Evolutionary conservation across 1,284 basidiomycete species (phyloP).

Genomic region (Marasmius oreades): DNA sequence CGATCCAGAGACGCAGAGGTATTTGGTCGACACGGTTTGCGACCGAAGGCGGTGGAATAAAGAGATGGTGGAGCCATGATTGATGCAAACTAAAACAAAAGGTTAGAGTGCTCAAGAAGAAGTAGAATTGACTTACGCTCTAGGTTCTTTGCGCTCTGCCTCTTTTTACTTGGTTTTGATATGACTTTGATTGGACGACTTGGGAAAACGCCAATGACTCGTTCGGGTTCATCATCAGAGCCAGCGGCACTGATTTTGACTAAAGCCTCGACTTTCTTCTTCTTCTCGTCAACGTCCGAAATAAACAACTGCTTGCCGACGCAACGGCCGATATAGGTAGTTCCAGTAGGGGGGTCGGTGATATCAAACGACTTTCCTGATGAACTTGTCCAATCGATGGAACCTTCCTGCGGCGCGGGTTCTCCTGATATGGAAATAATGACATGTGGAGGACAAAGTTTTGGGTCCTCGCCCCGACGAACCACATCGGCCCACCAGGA

Average conservation of each 20-base stretch:
- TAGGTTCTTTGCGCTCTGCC: conserved; percentile 88
- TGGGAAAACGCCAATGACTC: conserved; percentile 83
- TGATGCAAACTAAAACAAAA: conserved; percentile 73
- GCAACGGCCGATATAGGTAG: conserved; percentile 82
- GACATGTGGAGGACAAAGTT: conserved; percentile 77
- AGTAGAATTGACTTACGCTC: conserved; percentile 64
- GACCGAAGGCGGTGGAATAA: conserved; percentile 93
- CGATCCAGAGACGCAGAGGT: conserved; percentile 90
- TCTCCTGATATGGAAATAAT: conserved; percentile 92
- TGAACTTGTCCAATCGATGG: conserved; percentile 82
- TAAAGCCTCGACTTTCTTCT: conserved; percentile 87
- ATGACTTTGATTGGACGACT: conserved; percentile 96
- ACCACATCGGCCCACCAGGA: conserved; percentile 88
- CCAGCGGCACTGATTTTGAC: conserved; percentile 86
- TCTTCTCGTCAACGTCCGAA: conserved; percentile 86
- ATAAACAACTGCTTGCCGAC: conserved; percentile 91
- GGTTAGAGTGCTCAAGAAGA: conserved; percentile 15
- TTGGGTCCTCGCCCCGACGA: conserved; percentile 69
- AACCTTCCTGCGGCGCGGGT: conserved; percentile 75
- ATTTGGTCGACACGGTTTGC: conserved; percentile 93
- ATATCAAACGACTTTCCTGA: conserved; percentile 81
- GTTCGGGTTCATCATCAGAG: conserved; percentile 72
- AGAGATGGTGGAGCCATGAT: conserved; percentile 93
- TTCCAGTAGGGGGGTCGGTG: conserved; percentile 73
- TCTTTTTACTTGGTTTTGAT: conserved; percentile 95